Conservation (phyloP, 2,329 filamentous ascomycete species). For the Alternaria arborescens region DNA sequence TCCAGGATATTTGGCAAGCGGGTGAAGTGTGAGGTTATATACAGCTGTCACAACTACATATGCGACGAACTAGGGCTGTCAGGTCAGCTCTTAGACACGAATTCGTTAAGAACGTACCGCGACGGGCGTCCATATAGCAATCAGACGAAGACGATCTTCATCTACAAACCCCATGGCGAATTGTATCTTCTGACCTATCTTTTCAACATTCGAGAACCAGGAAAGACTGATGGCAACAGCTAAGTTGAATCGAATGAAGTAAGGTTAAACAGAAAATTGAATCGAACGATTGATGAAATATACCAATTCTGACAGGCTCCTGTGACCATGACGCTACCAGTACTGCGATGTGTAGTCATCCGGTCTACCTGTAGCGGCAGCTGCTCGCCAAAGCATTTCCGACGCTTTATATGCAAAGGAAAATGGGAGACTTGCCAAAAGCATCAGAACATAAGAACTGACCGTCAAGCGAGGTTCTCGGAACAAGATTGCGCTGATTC, state of each 20-base stretch:
- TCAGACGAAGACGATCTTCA: conserved; percentile 30
- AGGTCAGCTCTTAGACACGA: conserved; percentile 1
- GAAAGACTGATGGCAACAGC: background rate
- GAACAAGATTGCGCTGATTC: background rate
- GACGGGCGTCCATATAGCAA: conserved; percentile 34
- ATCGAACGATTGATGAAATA: conserved; percentile 23
- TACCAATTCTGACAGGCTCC: conserved; percentile 26
- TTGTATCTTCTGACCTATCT: background rate
- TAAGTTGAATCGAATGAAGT: background rate
- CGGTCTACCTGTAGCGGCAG: conserved; percentile 22
- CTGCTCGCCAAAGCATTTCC: conserved; percentile 39
- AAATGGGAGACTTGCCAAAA: conserved; percentile 10
- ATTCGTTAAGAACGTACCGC: conserved; percentile 27
- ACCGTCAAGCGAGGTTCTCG: background rate
- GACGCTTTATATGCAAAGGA: conserved; percentile 37
- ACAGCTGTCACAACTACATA: conserved; percentile 35
- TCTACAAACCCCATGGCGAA: conserved; percentile 39
- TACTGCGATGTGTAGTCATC: conserved; percentile 15
- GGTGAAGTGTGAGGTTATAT: conserved; percentile 42
- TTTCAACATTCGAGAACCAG: background rate
- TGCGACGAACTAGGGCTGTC: conserved; percentile 26
- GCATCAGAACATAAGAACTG: background rate
- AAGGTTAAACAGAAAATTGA: conserved; percentile 7
- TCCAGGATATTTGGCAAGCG: conserved; percentile 42
- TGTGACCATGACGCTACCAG: conserved; percentile 28